These are phyloP conservation scores for Lachancea nothofagi DNA, from an alignment of 805 yeast genomes.

Conservation along the genomic window DNA sequence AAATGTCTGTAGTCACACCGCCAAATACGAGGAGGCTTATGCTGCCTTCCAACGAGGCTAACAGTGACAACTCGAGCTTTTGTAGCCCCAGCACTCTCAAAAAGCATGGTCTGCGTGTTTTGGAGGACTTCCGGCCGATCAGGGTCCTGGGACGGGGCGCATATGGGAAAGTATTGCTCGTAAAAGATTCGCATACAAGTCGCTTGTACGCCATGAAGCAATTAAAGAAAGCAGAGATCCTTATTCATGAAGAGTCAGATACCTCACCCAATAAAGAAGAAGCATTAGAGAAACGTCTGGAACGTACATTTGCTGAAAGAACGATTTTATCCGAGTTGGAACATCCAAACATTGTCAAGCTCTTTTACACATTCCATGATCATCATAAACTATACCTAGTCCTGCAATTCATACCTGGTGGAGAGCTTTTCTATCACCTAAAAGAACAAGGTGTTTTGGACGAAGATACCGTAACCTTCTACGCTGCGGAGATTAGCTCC, in stretches of 20 bases:
- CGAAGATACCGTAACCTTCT: slow-evolving; percentile 68
- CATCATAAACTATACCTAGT: slow-evolving; percentile 65
- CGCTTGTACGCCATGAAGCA: slow-evolving; percentile 82
- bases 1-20: slow-evolving; percentile 27
- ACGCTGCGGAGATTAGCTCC: slow-evolving; percentile 73
- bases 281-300: slow-evolving; percentile 44
- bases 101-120: slow-evolving; percentile 19
- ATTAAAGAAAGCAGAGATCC: slow-evolving; percentile 71
- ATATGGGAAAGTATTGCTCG: slow-evolving; percentile 79
- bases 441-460: slow-evolving; percentile 39
- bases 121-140: slow-evolving; percentile 62
- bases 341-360: slow-evolving; percentile 77
- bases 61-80: neutral
- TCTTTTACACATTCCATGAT: slow-evolving; percentile 82
- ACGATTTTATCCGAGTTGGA: slow-evolving; percentile 63
- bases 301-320: slow-evolving; percentile 75
- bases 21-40: slow-evolving; percentile 24
- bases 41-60: slow-evolving; percentile 13
- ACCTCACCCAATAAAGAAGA: slow-evolving; percentile 19
- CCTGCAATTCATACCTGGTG: slow-evolving; percentile 82
- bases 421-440: slow-evolving; percentile 58
- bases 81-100: slow-evolving; percentile 1
- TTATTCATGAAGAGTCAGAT: slow-evolving; percentile 38
- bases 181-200: slow-evolving; percentile 56
- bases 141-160: slow-evolving; percentile 84